Evolutionary conservation across 768 basidiomycete species (phyloP).

Genomic region (Agrocybe chaxingu): DNA sequence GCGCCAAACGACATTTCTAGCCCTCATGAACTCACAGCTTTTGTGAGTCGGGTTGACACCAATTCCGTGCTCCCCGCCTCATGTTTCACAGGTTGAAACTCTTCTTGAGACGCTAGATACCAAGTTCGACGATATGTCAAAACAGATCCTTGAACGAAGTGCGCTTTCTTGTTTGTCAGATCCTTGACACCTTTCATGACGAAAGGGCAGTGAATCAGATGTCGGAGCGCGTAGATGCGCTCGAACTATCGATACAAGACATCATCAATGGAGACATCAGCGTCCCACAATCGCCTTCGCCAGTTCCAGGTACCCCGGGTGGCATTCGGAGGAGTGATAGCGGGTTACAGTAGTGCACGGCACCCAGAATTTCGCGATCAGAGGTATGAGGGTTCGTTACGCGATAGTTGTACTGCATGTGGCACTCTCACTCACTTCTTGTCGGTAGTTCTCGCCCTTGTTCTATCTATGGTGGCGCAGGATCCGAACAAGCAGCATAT

Average conservation of each 20-base stretch:
- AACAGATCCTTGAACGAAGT: slow-evolving; percentile 85
- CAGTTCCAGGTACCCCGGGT: slow-evolving; percentile 27
- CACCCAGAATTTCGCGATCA: background rate
- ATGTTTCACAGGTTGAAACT: slow-evolving; percentile 68
- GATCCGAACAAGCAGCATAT: too few species aligned
- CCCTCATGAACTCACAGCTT: slow-evolving; percentile 92
- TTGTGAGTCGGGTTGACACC: slow-evolving; percentile 51
- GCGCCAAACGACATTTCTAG: slow-evolving; percentile 73
- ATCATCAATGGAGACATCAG: slow-evolving; percentile 78
- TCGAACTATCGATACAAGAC: slow-evolving; percentile 89
- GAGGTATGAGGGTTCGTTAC: background rate
- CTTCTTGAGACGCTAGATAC: slow-evolving; percentile 84
- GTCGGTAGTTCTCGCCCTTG: background rate
- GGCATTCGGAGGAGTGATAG: slow-evolving; percentile 43
- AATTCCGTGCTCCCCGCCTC: slow-evolving; percentile 1
- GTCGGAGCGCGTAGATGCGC: slow-evolving; percentile 86
- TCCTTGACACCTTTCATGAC: slow-evolving; percentile 2
- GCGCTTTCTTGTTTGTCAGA: slow-evolving; percentile 24
- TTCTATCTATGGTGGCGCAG: too few species aligned
- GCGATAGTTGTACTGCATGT: background rate
- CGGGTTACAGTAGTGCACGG: slow-evolving; percentile 15
- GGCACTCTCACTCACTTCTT: background rate
- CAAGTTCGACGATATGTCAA: slow-evolving; percentile 92
- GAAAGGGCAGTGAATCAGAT: slow-evolving; percentile 75
- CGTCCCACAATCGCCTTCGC: slow-evolving; percentile 60